phyloP scores from a whole-genome alignment of 169 alveolate genomes.

The Plasmodium relictum region DNA sequence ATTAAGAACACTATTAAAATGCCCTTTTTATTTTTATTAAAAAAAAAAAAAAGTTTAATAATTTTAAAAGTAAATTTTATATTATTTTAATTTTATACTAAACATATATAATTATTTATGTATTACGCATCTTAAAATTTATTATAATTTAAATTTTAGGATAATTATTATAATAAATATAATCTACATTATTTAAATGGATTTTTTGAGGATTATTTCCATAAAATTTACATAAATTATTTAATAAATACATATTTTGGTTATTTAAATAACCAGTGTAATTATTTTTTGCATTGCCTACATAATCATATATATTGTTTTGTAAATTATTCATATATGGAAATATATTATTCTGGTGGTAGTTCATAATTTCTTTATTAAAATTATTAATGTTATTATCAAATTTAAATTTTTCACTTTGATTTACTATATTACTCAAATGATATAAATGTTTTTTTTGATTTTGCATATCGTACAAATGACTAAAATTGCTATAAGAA shows the following conservation, averaged over 20 bases:
- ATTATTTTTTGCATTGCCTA: slow-evolving; percentile 21
- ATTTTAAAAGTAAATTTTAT: background rate
- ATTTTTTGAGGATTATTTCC: slow-evolving; percentile 41
- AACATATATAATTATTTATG: background rate
- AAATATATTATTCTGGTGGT: slow-evolving; percentile 16
- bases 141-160: slow-evolving; percentile 17
- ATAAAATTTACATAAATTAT: slow-evolving; percentile 24
- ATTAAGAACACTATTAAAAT: background rate
- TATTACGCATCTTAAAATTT: background rate
- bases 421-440: background rate
- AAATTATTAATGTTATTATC: background rate
- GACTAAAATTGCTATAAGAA: slow-evolving; percentile 14
- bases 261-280: slow-evolving; percentile 19
- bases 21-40: background rate
- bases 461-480: slow-evolving; percentile 13
- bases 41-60: background rate
- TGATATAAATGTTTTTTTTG: slow-evolving; percentile 16
- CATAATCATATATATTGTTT: slow-evolving; percentile 38
- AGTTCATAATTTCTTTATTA: slow-evolving; percentile 25
- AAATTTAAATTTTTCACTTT: background rate
- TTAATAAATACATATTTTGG: slow-evolving; percentile 43
- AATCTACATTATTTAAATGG: slow-evolving; percentile 36
- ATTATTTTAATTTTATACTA: background rate
- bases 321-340: slow-evolving; percentile 32
- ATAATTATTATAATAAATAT: slow-evolving; percentile 34